Evolutionary conservation across 2,329 filamentous ascomycete species (phyloP).

Genomic region (Clathrospora elynae): DNA sequence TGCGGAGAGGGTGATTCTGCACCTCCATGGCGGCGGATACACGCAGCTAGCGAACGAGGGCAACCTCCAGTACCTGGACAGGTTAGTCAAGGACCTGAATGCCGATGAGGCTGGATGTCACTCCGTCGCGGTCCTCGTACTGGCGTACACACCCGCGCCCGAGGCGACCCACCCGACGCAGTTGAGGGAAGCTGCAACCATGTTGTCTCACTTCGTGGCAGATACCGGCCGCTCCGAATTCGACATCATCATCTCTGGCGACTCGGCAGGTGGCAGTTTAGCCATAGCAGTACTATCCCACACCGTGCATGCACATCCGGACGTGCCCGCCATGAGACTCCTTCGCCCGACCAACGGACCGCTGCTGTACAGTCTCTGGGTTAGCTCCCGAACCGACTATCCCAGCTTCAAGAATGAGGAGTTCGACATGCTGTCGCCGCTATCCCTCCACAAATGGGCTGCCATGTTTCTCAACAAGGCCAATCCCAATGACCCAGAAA

Average conservation of each 20-base stretch:
- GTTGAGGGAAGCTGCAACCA: constrained; percentile 23
- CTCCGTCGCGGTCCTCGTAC: constrained; percentile 24
- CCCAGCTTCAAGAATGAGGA: constrained; percentile 21
- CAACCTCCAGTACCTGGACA: constrained; percentile 14
- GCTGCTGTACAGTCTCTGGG: constrained; percentile 25
- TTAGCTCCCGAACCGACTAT: constrained; percentile 21
- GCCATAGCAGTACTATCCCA: constrained; percentile 30
- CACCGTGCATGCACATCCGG: constrained; percentile 19
- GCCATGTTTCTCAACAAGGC: constrained; percentile 24
- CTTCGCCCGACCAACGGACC: constrained; percentile 12
- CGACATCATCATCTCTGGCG: constrained; percentile 16
- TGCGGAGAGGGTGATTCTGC: constrained; percentile 28
- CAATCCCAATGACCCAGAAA: constrained; percentile 12
- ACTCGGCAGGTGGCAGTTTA: constrained; percentile 30
- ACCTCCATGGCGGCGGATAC: constrained; percentile 33
- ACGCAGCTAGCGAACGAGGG: constrained; percentile 20
- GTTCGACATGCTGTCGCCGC: constrained; percentile 11
- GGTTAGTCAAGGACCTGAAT: constrained; percentile 22
- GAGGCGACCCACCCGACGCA: constrained; percentile 30
- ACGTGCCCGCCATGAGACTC: constrained; percentile 22
- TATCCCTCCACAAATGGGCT: constrained; percentile 17
- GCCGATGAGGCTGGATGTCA: not conserved
- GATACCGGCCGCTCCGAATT: constrained; percentile 14
- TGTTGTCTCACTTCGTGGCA: constrained; percentile 25
- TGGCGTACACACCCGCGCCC: constrained; percentile 30